Percentiles rank a stretch among this genome's conserved stretches.
Evolutionary conservation across 768 basidiomycete species (phyloP).

Genomic region (Boletales sp.): DNA sequence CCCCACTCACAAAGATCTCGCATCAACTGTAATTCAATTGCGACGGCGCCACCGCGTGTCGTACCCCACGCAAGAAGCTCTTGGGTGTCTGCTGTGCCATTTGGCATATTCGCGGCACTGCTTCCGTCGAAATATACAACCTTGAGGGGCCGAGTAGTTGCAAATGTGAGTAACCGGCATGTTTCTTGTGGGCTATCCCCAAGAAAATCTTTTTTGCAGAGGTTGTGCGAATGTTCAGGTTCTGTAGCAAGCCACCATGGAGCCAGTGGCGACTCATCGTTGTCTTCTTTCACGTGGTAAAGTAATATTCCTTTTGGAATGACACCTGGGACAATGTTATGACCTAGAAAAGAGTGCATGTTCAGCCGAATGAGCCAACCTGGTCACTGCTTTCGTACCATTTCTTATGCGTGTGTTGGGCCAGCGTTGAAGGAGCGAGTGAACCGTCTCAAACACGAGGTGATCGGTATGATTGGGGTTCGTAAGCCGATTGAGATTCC

Average conservation of each 20-base stretch:
- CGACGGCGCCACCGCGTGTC: too few relatives aligned
- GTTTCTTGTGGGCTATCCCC: neutral
- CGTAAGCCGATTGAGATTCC: slow-evolving; percentile 24
- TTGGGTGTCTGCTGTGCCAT: slow-evolving; percentile 45
- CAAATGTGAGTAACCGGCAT: slow-evolving; percentile 19
- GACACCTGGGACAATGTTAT: slow-evolving; percentile 28
- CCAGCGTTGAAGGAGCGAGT: slow-evolving; percentile 34
- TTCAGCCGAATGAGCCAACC: slow-evolving; percentile 6
- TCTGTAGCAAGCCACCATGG: slow-evolving; percentile 35
- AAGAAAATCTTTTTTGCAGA: slow-evolving; percentile 24
- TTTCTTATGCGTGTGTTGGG: slow-evolving; percentile 45
- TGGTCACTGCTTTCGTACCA: slow-evolving; percentile 20
- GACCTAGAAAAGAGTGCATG: slow-evolving; percentile 8
- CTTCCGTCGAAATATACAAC: slow-evolving; percentile 52
- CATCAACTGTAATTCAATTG: too few relatives aligned
- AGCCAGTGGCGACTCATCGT: slow-evolving; percentile 19
- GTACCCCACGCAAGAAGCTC: slow-evolving; percentile 39
- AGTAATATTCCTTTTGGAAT: slow-evolving; percentile 34
- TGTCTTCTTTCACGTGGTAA: slow-evolving; percentile 26
- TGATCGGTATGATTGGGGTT: slow-evolving; percentile 24
- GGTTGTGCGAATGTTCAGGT: slow-evolving; percentile 37
- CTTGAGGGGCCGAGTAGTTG: slow-evolving; percentile 32
- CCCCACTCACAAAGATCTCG: too few relatives aligned
- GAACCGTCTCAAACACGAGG: slow-evolving; percentile 22
- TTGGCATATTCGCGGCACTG: slow-evolving; percentile 37